Evolutionary conservation across 2,329 filamentous ascomycete species (phyloP).

Genomic region (Zelopaecilomyces penicillatus): DNA sequence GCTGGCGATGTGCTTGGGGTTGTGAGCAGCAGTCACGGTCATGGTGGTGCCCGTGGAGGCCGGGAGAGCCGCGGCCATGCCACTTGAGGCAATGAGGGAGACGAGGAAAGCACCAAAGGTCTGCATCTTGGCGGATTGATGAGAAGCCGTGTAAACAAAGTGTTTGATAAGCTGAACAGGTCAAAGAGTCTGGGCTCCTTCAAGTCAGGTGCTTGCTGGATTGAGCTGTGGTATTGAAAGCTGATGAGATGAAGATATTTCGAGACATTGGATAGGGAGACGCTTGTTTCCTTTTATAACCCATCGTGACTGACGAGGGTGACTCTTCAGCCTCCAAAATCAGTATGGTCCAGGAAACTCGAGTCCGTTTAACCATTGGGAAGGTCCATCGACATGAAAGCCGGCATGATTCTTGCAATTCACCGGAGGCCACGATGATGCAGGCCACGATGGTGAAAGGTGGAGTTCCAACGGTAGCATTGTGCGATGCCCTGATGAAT

Average conservation of each 20-base stretch:
- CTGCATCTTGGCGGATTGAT: constrained; percentile 11
- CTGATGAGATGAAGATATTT: constrained; percentile 5
- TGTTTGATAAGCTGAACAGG: constrained; percentile 14
- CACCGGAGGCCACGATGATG: no score
- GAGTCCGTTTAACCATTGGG: no score
- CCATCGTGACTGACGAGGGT: background rate
- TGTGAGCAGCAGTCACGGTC: constrained; percentile 7
- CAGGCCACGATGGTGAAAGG: no score
- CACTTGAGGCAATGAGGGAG: constrained; percentile 11
- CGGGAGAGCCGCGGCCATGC: constrained; percentile 9
- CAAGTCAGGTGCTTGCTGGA: background rate
- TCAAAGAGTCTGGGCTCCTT: background rate
- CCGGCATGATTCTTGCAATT: no score
- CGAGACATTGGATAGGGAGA: background rate
- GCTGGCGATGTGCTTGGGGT: constrained; percentile 6
- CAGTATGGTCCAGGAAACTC: background rate
- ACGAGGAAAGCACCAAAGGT: constrained; percentile 13
- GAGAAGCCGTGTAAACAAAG: background rate
- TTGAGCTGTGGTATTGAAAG: constrained; percentile 1
- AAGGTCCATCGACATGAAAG: no score
- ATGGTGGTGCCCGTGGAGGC: constrained; percentile 4
- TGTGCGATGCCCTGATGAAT: no score
- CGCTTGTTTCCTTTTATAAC: constrained; percentile 3
- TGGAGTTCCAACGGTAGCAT: no score
- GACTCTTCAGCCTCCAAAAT: background rate